Evolutionary conservation across 2,329 filamentous ascomycete species (phyloP).

Genomic region (Colletotrichum navitas): DNA sequence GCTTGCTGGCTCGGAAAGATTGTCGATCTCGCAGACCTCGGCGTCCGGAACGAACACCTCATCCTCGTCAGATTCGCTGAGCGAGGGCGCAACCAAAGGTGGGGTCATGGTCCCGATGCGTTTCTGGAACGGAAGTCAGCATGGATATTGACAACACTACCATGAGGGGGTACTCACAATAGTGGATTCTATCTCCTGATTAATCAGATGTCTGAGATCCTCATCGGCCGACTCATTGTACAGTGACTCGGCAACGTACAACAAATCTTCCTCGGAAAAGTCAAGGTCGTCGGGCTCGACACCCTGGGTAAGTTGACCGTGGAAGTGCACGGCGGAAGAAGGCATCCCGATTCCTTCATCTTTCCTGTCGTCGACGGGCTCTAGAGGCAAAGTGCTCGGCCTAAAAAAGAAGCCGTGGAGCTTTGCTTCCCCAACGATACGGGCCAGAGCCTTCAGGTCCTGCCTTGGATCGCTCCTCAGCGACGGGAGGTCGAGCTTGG

Average conservation of each 20-base stretch:
- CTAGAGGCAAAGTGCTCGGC: conserved; percentile 26
- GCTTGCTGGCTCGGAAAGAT: conserved; percentile 50
- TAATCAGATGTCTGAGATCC: conserved; percentile 2
- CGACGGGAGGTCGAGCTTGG: conserved; percentile 29
- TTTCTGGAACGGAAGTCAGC: conserved; percentile 31
- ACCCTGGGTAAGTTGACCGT: conserved; percentile 25
- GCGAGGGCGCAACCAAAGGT: neutral
- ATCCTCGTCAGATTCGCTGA: conserved; percentile 15
- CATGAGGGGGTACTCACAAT: neutral
- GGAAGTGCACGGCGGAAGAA: conserved; percentile 22
- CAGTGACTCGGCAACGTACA: conserved; percentile 14
- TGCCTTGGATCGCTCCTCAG: conserved; percentile 26
- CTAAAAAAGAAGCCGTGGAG: conserved; percentile 23
- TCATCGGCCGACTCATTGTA: neutral
- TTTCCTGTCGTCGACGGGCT: conserved; percentile 34
- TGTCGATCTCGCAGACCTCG: conserved; percentile 45
- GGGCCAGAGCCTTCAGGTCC: conserved; percentile 23
- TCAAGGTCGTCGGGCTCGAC: conserved; percentile 29
- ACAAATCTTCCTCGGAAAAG: conserved; percentile 23
- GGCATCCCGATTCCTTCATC: conserved; percentile 40
- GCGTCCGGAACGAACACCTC: conserved; percentile 44
- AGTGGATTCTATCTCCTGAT: conserved; percentile 19
- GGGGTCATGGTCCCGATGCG: conserved; percentile 20
- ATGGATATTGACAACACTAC: neutral
- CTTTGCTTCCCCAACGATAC: neutral